phyloP scores from a whole-genome alignment of 768 basidiomycete species.

The Serendipita sp. region DNA sequence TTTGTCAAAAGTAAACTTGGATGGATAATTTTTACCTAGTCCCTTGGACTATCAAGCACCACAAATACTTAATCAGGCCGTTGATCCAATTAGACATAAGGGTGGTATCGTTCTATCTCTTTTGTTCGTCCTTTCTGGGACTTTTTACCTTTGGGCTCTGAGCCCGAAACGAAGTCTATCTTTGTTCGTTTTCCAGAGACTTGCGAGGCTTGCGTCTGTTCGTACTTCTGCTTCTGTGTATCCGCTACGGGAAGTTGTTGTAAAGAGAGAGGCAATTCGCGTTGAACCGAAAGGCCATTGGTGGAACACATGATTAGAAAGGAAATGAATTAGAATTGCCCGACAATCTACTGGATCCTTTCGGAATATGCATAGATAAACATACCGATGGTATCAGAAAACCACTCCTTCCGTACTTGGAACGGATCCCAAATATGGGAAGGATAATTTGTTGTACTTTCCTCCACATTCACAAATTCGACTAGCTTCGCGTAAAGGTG shows the following conservation, averaged over 20 bases:
- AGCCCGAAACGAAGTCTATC: slow-evolving; percentile 39
- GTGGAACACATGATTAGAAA: not conserved
- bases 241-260: slow-evolving; percentile 28
- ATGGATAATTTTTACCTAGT: too few relatives aligned
- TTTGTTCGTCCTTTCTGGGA: too few relatives aligned
- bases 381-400: slow-evolving; percentile 64
- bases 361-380: slow-evolving; percentile 6
- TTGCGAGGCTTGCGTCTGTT: slow-evolving; percentile 37
- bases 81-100: too few relatives aligned
- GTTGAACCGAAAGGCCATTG: too few relatives aligned
- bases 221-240: slow-evolving; percentile 44
- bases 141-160: not conserved
- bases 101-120: too few relatives aligned
- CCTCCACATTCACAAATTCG: slow-evolving; percentile 84
- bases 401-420: slow-evolving; percentile 49
- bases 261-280: not conserved
- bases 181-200: slow-evolving; percentile 38
- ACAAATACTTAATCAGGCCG: too few relatives aligned
- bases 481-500: slow-evolving; percentile 92
- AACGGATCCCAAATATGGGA: slow-evolving; percentile 55
- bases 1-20: too few relatives aligned
- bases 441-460: slow-evolving; percentile 72
- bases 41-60: too few relatives aligned
- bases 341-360: not conserved
- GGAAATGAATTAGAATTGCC: too few relatives aligned